A percentile compares a stretch with the other conserved stretches of the same genome.
phyloP scores from a whole-genome alignment of 306 rosid genomes.

The Rosa multiflora region DNA sequence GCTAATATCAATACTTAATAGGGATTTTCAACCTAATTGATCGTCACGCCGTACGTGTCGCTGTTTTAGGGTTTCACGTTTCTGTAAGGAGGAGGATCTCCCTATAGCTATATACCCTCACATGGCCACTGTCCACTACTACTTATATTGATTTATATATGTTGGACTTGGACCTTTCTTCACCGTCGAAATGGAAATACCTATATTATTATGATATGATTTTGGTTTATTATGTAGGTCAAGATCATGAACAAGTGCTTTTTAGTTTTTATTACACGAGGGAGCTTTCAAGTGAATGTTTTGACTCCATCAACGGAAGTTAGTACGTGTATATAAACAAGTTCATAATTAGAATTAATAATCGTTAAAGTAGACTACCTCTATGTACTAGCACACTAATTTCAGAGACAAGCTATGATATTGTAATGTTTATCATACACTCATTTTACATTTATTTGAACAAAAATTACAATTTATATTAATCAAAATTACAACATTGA shows the following conservation, averaged over 20 bases:
- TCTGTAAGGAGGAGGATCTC: background rate
- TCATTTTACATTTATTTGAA: too few relatives aligned
- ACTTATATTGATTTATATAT: background rate
- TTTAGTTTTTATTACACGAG: background rate
- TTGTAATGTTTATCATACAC: too few relatives aligned
- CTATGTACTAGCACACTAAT: background rate
- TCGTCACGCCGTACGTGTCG: constrained; percentile 2
- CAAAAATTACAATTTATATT: too few relatives aligned
- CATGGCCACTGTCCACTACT: constrained; percentile 5
- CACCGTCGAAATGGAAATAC: background rate
- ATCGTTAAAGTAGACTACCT: background rate
- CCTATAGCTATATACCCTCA: background rate
- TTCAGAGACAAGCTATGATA: too few relatives aligned
- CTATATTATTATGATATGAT: background rate
- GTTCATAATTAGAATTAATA: background rate
- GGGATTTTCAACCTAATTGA: background rate
- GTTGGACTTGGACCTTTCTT: background rate
- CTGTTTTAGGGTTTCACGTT: constrained; percentile 2
- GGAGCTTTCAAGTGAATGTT: constrained; percentile 5
- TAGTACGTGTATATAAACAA: background rate
- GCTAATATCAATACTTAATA: background rate
- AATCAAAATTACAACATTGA: too few relatives aligned
- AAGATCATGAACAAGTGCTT: background rate
- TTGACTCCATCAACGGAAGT: background rate
- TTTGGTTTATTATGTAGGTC: constrained; percentile 1